phyloP scores from a whole-genome alignment of 2,329 filamentous ascomycete genomes.

The Triangularia setosa region DNA sequence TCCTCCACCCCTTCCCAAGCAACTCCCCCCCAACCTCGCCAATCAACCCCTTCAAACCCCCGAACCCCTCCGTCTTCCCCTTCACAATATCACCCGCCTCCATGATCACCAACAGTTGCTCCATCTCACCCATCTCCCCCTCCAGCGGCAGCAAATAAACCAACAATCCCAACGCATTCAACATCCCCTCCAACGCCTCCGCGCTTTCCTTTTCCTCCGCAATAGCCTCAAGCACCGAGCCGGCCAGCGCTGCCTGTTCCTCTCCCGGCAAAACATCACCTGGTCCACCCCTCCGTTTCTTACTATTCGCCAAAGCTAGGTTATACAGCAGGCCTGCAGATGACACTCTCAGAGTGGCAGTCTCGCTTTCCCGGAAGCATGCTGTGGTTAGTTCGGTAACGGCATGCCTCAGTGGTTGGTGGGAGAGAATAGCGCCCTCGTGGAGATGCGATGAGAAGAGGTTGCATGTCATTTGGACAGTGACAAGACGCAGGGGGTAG shows the following conservation, averaged over 20 bases:
- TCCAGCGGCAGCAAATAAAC: constrained; percentile 66
- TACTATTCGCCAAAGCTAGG: constrained; percentile 66
- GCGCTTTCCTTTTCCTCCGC: constrained; percentile 54
- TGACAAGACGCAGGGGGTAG: constrained; percentile 79
- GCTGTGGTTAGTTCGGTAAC: constrained; percentile 69
- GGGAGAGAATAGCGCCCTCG: constrained; percentile 56
- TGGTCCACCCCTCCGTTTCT: constrained; percentile 54
- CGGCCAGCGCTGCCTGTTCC: constrained; percentile 76
- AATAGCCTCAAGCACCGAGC: constrained; percentile 73
- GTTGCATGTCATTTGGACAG: constrained; percentile 80
- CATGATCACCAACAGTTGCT: constrained; percentile 73
- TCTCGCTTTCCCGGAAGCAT: constrained; percentile 72
- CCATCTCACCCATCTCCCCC: constrained; percentile 57
- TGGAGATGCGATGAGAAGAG: constrained; percentile 75
- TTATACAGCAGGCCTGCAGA: constrained; percentile 84
- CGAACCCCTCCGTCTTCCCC: constrained; percentile 54
- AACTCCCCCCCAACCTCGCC: constrained; percentile 50
- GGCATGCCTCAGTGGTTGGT: constrained; percentile 48
- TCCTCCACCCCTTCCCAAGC: constrained; percentile 47
- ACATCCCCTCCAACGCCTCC: constrained; percentile 72
- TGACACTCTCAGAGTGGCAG: constrained; percentile 72
- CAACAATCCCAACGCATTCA: constrained; percentile 72
- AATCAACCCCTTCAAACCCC: constrained; percentile 52
- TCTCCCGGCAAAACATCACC: constrained; percentile 59
- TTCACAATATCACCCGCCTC: constrained; percentile 65